Evolutionary conservation across 345 rosid species (phyloP).

Genomic region (Conringia planisiliqua): DNA sequence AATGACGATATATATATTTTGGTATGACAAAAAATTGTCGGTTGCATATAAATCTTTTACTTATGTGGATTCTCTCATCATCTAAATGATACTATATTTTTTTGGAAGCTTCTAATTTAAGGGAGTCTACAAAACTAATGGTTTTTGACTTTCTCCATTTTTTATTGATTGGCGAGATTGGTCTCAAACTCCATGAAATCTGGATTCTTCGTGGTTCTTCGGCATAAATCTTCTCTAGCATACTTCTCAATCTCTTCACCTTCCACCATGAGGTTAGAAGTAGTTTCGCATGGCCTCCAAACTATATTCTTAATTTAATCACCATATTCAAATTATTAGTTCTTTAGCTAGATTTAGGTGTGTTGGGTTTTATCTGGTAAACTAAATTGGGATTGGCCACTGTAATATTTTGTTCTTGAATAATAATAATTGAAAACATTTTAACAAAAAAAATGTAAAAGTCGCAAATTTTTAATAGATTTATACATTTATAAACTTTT

Average conservation of each 20-base stretch:
- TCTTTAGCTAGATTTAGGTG: neutral
- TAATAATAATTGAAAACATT: neutral
- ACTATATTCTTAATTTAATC: neutral
- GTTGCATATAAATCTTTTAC: neutral
- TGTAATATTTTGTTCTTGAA: neutral
- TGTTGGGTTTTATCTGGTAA: neutral
- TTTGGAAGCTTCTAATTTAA: neutral
- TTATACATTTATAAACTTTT: neutral
- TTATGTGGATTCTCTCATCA: neutral
- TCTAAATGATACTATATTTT: too few species aligned
- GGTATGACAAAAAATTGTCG: neutral
- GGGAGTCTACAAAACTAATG: neutral
- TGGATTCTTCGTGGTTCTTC: neutral
- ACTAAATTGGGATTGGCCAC: neutral
- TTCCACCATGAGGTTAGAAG: neutral
- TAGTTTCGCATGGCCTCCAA: neutral
- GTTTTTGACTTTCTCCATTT: neutral
- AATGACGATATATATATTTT: neutral
- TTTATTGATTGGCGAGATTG: neutral
- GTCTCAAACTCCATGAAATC: neutral
- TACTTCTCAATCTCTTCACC: neutral
- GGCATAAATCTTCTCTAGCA: neutral
- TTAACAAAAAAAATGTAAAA: neutral
- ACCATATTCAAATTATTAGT: neutral
- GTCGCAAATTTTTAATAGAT: neutral